These are phyloP conservation scores for Boletus rubroflammeus DNA, from an alignment of 768 basidiomycete species.

Conservation along the genomic window DNA sequence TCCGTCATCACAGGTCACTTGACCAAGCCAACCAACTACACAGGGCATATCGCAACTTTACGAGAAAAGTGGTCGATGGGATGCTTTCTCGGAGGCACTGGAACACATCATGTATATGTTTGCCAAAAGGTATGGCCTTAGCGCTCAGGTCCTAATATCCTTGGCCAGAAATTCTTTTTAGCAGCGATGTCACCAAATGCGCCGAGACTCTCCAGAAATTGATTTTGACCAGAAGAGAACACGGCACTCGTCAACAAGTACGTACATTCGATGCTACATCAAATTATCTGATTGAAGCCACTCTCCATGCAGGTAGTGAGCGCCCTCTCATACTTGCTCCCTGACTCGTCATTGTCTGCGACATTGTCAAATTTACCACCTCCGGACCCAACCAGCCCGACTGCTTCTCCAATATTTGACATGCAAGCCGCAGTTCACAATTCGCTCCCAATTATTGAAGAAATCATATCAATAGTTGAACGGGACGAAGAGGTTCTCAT, in stretches of 20 bases:
- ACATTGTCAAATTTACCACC: constrained; percentile 63
- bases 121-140: constrained; percentile 48
- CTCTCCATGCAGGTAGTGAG: constrained; percentile 51
- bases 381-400: constrained; percentile 76
- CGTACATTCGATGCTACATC: constrained; percentile 1
- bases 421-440: constrained; percentile 65
- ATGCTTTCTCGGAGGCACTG: constrained; percentile 51
- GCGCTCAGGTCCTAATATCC: background rate
- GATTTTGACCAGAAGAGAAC: constrained; percentile 55
- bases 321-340: constrained; percentile 67
- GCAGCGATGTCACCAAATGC: constrained; percentile 73
- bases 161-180: constrained; percentile 26
- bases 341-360: constrained; percentile 61
- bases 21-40: constrained; percentile 1
- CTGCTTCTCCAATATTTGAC: constrained; percentile 51
- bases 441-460: constrained; percentile 66
- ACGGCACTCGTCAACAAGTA: constrained; percentile 62
- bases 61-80: constrained; percentile 60
- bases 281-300: background rate
- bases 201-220: constrained; percentile 80
- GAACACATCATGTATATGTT: constrained; percentile 56
- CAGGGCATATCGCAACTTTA: constrained; percentile 75
- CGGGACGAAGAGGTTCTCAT: constrained; percentile 54
- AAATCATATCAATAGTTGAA: constrained; percentile 65
- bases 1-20: constrained; percentile 7